These are phyloP conservation scores for Tylopilus sp. DNA, from an alignment of 768 basidiomycete species.

Conservation along the genomic window DNA sequence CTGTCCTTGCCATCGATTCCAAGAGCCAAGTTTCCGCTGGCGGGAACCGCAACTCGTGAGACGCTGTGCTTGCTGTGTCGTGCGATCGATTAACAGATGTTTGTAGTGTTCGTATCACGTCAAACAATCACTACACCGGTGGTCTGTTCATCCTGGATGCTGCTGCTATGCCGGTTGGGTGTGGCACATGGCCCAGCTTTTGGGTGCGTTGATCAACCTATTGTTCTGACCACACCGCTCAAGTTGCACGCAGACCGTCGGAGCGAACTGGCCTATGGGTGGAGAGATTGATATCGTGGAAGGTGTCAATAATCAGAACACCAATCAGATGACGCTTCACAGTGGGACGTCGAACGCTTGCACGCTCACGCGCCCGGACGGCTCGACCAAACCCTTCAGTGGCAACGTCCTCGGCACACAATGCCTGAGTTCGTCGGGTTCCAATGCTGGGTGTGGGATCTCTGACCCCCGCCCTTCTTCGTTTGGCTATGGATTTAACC, in stretches of 20 bases:
- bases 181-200: slow-evolving; percentile 60
- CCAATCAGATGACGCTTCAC: slow-evolving; percentile 68
- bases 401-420: slow-evolving; percentile 23
- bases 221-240: background rate
- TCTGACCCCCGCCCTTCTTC: slow-evolving; percentile 37
- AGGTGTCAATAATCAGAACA: slow-evolving; percentile 56
- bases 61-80: background rate
- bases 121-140: slow-evolving; percentile 56
- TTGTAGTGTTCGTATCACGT: slow-evolving; percentile 61
- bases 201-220: slow-evolving; percentile 34
- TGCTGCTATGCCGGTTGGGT: slow-evolving; percentile 67
- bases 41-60: slow-evolving; percentile 53
- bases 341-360: slow-evolving; percentile 43
- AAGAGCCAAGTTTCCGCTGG: slow-evolving; percentile 45
- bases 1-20: slow-evolving; percentile 62
- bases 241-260: slow-evolving; percentile 34
- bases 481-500: slow-evolving; percentile 40
- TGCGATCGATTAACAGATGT: background rate
- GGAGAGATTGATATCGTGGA: slow-evolving; percentile 78
- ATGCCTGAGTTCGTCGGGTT: slow-evolving; percentile 39
- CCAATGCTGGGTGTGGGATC: slow-evolving; percentile 52
- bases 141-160: slow-evolving; percentile 79
- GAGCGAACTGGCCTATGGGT: slow-evolving; percentile 47
- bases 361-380: slow-evolving; percentile 14
- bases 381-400: slow-evolving; percentile 11